Evolutionary conservation across 1,139 yeast genomes (phyloP).

Genomic region (Suhomyces bolitotheri): DNA sequence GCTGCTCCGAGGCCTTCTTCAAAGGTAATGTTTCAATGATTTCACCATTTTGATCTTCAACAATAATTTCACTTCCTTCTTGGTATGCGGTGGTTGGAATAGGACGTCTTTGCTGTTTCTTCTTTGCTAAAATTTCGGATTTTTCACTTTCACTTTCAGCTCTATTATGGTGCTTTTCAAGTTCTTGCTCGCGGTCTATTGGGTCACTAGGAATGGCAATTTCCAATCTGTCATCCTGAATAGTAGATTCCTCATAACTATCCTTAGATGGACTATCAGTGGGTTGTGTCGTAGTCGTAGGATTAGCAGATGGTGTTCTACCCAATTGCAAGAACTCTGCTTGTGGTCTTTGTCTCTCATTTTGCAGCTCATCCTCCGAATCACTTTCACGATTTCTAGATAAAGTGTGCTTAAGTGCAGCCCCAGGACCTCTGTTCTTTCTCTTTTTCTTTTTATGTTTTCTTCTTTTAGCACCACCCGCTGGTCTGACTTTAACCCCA

Average conservation of each 20-base stretch:
- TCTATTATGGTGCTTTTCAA: neutral
- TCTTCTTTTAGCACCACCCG: conserved; percentile 70
- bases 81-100: conserved; percentile 57
- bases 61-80: conserved; percentile 67
- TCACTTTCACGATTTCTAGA: conserved; percentile 30
- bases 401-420: conserved; percentile 32
- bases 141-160: conserved; percentile 1
- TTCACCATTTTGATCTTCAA: conserved; percentile 86
- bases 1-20: conserved; percentile 5
- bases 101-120: conserved; percentile 2
- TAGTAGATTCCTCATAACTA: conserved; percentile 12
- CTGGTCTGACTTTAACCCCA: conserved; percentile 72
- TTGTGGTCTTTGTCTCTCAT: conserved; percentile 40
- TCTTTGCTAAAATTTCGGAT: conserved; percentile 4
- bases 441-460: conserved; percentile 41
- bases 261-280: conserved; percentile 14
- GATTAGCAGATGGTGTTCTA: conserved; percentile 23
- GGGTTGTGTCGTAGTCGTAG: conserved; percentile 8
- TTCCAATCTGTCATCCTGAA: conserved; percentile 15
- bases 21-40: conserved; percentile 47
- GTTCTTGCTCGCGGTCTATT: neutral
- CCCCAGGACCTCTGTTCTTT: conserved; percentile 26
- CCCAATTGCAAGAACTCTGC: conserved; percentile 48
- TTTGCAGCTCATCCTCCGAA: conserved; percentile 20
- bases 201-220: conserved; percentile 1